Percentiles rank a stretch among this genome's conserved stretches.
Conservation (phyloP, 805 yeast genomes). For the Cyberlindnera xylosilytica region DNA sequence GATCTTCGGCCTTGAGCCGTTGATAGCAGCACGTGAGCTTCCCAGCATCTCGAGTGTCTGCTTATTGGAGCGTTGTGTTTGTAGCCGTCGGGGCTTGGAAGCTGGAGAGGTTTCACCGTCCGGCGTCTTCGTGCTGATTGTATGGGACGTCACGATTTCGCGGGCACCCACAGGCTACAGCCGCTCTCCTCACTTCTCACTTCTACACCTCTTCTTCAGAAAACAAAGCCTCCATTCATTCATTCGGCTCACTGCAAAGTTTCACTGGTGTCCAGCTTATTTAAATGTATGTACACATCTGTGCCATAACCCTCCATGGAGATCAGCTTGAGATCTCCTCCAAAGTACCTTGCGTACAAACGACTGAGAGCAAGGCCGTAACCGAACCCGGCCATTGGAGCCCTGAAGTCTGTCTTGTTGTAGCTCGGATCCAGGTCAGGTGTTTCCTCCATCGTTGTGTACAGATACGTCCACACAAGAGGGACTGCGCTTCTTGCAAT, state of each 20-base stretch:
- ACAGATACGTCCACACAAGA: conserved; percentile 85
- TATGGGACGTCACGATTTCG: too few relatives aligned
- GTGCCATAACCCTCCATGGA: conserved; percentile 96
- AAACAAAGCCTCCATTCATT: too few relatives aligned
- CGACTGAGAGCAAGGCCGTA: conserved; percentile 87
- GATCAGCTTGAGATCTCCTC: conserved; percentile 83
- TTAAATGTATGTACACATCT: conserved; percentile 84
- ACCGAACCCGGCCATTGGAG: conserved; percentile 94
- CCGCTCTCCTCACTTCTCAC: too few relatives aligned
- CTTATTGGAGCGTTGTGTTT: background rate
- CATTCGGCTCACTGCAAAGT: conserved; percentile 23
- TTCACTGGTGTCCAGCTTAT: conserved; percentile 58
- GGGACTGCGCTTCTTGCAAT: conserved; percentile 83
- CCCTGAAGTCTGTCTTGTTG: conserved; percentile 64
- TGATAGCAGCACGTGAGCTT: conserved; percentile 8
- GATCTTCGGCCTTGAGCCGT: conserved; percentile 8
- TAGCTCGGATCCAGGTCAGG: conserved; percentile 46
- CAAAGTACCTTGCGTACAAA: conserved; percentile 83
- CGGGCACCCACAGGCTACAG: too few relatives aligned
- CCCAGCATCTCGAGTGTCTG: conserved; percentile 3
- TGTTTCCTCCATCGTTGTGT: conserved; percentile 78
- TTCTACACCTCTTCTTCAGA: too few relatives aligned
- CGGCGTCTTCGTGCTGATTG: too few relatives aligned
- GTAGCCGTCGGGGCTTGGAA: too few relatives aligned
- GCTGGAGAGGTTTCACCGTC: too few relatives aligned